These are phyloP conservation scores for Teratosphaeria viscida DNA, from an alignment of 2,329 filamentous ascomycete genomes.

Conservation along the genomic window DNA sequence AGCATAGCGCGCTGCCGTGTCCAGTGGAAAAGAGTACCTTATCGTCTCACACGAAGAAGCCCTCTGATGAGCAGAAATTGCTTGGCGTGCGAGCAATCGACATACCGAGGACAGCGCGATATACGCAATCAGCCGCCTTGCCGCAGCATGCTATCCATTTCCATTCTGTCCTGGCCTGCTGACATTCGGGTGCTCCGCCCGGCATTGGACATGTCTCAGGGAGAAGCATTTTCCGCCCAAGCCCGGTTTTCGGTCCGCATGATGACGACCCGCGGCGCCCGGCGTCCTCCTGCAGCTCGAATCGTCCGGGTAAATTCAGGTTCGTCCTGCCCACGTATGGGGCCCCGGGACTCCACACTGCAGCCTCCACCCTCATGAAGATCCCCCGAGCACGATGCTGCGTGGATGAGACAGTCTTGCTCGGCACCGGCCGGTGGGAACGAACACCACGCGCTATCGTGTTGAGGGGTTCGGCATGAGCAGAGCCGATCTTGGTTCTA, in stretches of 20 bases:
- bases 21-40: no score
- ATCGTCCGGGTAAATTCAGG: not conserved
- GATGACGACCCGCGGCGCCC: not conserved
- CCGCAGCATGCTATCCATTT: not conserved
- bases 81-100: no score
- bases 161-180: not conserved
- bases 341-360: not conserved
- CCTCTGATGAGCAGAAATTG: no score
- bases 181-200: not conserved
- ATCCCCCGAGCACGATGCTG: not conserved
- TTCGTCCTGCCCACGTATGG: not conserved
- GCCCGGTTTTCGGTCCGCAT: not conserved
- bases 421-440: not conserved
- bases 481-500: not conserved
- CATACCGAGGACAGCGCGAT: no score
- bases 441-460: not conserved
- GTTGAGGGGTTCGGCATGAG: not conserved
- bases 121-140: no score
- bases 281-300: not conserved
- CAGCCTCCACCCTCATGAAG: not conserved
- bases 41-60: no score
- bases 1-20: no score
- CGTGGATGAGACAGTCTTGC: not conserved
- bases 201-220: not conserved
- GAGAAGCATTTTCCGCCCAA: not conserved